These are phyloP conservation scores for Phytophthora constricta DNA, from an alignment of 352 stramenopile genomes.

Conservation along the genomic window DNA sequence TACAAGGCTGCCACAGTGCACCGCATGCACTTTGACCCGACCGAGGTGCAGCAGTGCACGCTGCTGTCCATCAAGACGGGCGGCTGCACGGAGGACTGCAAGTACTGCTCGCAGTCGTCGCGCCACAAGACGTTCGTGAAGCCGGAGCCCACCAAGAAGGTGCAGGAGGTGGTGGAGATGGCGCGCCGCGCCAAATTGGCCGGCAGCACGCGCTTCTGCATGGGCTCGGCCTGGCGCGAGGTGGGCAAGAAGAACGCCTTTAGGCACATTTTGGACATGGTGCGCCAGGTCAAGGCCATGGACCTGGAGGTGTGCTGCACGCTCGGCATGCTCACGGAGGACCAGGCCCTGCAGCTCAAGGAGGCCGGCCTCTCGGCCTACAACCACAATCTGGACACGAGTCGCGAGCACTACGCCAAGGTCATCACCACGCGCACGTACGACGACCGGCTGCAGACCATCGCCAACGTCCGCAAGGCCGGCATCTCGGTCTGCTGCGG, in stretches of 20 bases:
- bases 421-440: constrained; percentile 97
- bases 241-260: constrained; percentile 99
- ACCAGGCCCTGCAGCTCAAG: constrained; percentile 97
- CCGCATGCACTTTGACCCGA: constrained; percentile 97
- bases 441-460: constrained; percentile 96
- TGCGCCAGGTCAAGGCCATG: constrained; percentile 91
- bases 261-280: constrained; percentile 97
- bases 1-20: constrained; percentile 97
- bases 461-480: constrained; percentile 96
- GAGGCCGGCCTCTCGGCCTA: constrained; percentile 97
- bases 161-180: constrained; percentile 96
- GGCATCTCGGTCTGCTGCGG: constrained; percentile 98
- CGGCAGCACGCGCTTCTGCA: constrained; percentile 97
- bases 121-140: constrained; percentile 99
- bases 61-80: constrained; percentile 98
- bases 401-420: constrained; percentile 97
- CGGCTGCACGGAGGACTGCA: constrained; percentile 93
- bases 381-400: constrained; percentile 99
- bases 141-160: constrained; percentile 96
- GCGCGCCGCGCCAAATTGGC: constrained; percentile 95
- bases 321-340: constrained; percentile 96
- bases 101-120: constrained; percentile 97
- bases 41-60: constrained; percentile 98
- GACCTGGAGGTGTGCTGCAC: constrained; percentile 97
- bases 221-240: constrained; percentile 97